Conservation (phyloP, 2,329 filamentous ascomycete species). For the Colletotrichum plurivorum region DNA sequence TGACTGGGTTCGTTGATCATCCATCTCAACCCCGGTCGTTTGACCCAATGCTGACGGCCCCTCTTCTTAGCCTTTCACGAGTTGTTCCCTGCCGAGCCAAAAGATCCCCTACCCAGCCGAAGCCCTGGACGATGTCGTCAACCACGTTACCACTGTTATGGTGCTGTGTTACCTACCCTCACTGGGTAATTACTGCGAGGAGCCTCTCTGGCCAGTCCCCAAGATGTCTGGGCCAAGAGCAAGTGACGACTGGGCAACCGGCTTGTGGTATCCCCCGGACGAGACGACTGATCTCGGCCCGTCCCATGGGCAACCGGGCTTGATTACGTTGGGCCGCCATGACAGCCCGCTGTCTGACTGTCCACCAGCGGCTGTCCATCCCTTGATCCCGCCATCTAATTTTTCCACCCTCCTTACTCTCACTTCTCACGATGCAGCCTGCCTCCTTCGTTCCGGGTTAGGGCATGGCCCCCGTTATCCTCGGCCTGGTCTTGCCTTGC, state of each 20-base stretch:
- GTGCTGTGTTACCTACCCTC: too few relatives aligned
- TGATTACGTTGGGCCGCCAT: conserved; percentile 10
- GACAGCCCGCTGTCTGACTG: neutral
- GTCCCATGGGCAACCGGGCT: conserved; percentile 2
- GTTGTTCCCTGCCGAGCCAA: conserved; percentile 20
- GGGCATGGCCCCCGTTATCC: conserved; percentile 10
- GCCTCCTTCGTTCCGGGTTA: conserved; percentile 23
- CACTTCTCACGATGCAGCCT: neutral
- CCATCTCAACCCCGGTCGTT: conserved; percentile 2
- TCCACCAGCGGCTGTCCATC: neutral
- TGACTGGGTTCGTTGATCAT: neutral
- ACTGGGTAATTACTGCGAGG: too few relatives aligned
- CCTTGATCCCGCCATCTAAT: neutral
- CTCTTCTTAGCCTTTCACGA: conserved; percentile 36
- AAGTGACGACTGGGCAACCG: neutral
- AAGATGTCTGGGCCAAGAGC: too few relatives aligned
- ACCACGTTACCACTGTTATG: neutral
- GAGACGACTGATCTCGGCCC: conserved; percentile 11
- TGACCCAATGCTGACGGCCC: conserved; percentile 32
- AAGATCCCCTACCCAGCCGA: conserved; percentile 14
- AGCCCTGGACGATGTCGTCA: neutral
- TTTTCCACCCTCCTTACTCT: neutral
- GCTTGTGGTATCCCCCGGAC: neutral
- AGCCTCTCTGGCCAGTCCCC: too few relatives aligned
- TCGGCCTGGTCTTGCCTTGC: neutral